These are phyloP conservation scores for Cladobotryum mycophilum DNA, from an alignment of 2,329 filamentous ascomycete species.

Conservation along the genomic window DNA sequence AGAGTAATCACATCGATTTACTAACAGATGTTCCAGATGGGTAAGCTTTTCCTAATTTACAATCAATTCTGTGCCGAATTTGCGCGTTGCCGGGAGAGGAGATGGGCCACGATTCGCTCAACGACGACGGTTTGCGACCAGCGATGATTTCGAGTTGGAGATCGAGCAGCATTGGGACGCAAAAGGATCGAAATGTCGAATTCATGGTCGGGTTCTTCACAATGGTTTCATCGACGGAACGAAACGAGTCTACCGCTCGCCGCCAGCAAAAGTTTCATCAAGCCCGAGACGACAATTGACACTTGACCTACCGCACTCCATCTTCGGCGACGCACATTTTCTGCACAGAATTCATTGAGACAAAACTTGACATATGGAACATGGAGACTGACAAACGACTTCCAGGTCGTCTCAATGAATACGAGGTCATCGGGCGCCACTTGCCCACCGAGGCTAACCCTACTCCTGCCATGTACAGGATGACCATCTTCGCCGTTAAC, in stretches of 20 bases:
- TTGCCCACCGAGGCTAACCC: conserved; percentile 96
- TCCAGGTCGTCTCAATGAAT: conserved; percentile 98
- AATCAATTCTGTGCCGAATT: conserved; percentile 1
- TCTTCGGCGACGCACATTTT: conserved; percentile 6
- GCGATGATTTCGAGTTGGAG: no score
- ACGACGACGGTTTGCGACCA: not conserved
- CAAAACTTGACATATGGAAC: not conserved
- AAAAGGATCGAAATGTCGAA: no score
- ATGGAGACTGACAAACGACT: conserved; percentile 25
- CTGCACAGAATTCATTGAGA: not conserved
- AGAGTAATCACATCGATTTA: conserved; percentile 31
- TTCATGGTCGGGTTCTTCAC: no score
- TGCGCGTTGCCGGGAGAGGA: conserved; percentile 10
- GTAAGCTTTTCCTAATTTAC: conserved; percentile 40
- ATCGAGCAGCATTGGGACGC: no score
- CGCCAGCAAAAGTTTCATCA: not conserved
- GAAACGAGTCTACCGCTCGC: not conserved
- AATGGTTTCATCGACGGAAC: no score
- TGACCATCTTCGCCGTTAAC: conserved; percentile 99
- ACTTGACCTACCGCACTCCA: no score
- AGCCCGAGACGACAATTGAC: not conserved
- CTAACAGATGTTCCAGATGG: conserved; percentile 49
- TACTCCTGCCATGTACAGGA: conserved; percentile 97
- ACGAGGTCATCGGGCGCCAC: conserved; percentile 99
- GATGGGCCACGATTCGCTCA: not conserved